These are phyloP conservation scores for Phaffia rhodozyma DNA, from an alignment of 1,284 basidiomycete species.

Conservation along the genomic window DNA sequence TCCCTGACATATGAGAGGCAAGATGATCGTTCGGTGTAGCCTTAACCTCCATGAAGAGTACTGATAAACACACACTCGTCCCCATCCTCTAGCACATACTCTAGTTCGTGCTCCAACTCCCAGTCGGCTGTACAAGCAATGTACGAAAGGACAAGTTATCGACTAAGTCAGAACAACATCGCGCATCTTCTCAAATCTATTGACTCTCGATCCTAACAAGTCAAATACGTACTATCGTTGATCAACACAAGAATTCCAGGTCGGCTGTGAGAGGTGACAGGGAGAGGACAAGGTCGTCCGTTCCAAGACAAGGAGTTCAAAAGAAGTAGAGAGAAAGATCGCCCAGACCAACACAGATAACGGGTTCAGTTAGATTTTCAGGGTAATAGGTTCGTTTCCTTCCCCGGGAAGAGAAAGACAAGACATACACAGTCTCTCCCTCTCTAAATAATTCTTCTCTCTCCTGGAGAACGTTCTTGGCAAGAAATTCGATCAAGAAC, in stretches of 20 bases:
- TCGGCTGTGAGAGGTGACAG: constrained; percentile 45
- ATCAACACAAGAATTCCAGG: constrained; percentile 91
- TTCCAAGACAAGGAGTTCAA: not conserved
- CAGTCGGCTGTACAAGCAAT: constrained; percentile 54
- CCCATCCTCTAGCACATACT: constrained; percentile 62
- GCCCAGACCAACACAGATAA: not conserved
- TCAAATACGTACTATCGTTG: constrained; percentile 49
- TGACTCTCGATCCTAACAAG: no score
- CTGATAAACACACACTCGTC: constrained; percentile 96
- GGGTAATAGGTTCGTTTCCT: not conserved
- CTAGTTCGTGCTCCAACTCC: constrained; percentile 92
- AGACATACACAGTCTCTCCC: constrained; percentile 68
- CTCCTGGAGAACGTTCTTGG: constrained; percentile 66
- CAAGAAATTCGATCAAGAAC: constrained; percentile 67
- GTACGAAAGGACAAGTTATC: no score
- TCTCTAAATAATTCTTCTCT: constrained; percentile 83
- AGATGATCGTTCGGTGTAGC: not conserved
- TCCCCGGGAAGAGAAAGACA: not conserved
- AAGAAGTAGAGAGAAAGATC: not conserved
- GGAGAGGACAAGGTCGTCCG: not conserved
- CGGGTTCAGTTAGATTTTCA: not conserved
- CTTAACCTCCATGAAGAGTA: constrained; percentile 77
- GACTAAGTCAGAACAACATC: no score
- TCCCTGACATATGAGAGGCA: no score
- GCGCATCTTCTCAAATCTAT: no score